A percentile compares a stretch with the other conserved stretches of the same genome.
These are phyloP conservation scores for Berberis vulgaris DNA, from an alignment of 164 flowering plant species.

Conservation along the genomic window DNA sequence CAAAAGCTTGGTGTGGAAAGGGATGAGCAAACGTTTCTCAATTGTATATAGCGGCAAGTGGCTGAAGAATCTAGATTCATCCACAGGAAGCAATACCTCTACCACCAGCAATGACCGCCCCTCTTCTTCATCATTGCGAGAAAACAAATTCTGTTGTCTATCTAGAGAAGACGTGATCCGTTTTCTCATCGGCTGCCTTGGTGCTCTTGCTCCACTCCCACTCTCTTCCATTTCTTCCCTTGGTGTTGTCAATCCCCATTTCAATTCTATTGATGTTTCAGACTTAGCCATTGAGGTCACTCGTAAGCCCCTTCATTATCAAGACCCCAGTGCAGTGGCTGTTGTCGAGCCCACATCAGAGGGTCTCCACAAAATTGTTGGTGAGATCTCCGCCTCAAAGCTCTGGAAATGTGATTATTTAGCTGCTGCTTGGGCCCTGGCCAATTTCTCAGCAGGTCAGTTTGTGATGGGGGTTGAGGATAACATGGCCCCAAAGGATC, in stretches of 20 bases:
- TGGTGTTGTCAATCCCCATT: slow-evolving; percentile 54
- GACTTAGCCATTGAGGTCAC: slow-evolving; percentile 53
- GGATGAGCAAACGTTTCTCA: slow-evolving; percentile 93
- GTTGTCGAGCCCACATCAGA: slow-evolving; percentile 53
- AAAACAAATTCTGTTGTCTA: slow-evolving; percentile 66
- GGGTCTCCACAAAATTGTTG: slow-evolving; percentile 58
- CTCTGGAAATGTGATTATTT: slow-evolving; percentile 88
- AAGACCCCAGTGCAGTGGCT: slow-evolving; percentile 75
- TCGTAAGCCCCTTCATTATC: slow-evolving; percentile 24
- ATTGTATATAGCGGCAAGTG: slow-evolving; percentile 85
- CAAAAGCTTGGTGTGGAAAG: slow-evolving; percentile 72
- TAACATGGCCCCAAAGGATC: slow-evolving; percentile 22
- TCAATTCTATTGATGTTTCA: slow-evolving; percentile 50
- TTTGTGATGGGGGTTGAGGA: slow-evolving; percentile 98
- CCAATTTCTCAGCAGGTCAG: slow-evolving; percentile 85
- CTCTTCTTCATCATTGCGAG: slow-evolving; percentile 33
- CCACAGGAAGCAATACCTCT: slow-evolving; percentile 25
- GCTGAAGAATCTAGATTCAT: slow-evolving; percentile 63
- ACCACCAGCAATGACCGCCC: slow-evolving; percentile 24
- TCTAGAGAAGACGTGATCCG: slow-evolving; percentile 91
- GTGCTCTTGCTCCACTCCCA: slow-evolving; percentile 91
- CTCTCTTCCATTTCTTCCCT: slow-evolving; percentile 77
- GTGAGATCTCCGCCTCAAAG: slow-evolving; percentile 82
- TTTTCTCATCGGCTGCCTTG: slow-evolving; percentile 85
- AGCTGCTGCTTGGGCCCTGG: slow-evolving; percentile 95